Evolutionary conservation across 2,329 filamentous ascomycete genomes (phyloP).

Genomic region (Fusarium sp.): DNA sequence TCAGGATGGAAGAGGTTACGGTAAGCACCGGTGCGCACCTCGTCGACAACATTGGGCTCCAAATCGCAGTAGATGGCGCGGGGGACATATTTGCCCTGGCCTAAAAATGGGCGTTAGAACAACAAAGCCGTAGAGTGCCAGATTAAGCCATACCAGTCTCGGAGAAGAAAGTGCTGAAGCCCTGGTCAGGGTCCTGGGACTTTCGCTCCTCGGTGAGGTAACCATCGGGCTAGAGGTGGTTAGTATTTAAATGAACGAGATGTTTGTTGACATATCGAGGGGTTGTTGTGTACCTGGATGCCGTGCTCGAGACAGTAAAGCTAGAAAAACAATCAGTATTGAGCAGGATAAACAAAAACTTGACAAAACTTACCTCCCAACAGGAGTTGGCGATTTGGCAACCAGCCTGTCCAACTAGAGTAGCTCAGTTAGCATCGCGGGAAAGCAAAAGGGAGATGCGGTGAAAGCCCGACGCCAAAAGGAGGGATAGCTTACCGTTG

Average conservation of each 20-base stretch:
- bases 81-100: conserved; percentile 98
- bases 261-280: conserved; percentile 42
- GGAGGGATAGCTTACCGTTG: conserved; percentile 79
- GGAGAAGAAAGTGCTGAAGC: conserved; percentile 99
- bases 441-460: conserved; percentile 51
- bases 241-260: conserved; percentile 27
- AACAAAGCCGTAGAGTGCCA: not conserved
- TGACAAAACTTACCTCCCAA: conserved; percentile 88
- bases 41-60: conserved; percentile 99
- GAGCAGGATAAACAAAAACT: conserved; percentile 42
- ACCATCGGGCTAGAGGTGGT: conserved; percentile 83
- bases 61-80: conserved; percentile 99
- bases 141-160: conserved; percentile 82
- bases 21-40: conserved; percentile 98
- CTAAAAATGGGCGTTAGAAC: conserved; percentile 60
- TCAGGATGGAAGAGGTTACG: conserved; percentile 98
- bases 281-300: conserved; percentile 81
- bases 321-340: conserved; percentile 61
- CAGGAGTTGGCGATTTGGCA: conserved; percentile 99
- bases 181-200: conserved; percentile 90
- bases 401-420: conserved; percentile 97
- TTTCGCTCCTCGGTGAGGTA: conserved; percentile 99
- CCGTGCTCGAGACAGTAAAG: conserved; percentile 99
- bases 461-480: conserved; percentile 53
- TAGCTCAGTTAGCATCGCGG: conserved; percentile 64